Percentiles rank a stretch among this genome's conserved stretches.
Conservation (phyloP, 768 basidiomycete genomes). For the Gyrodon lividus region DNA sequence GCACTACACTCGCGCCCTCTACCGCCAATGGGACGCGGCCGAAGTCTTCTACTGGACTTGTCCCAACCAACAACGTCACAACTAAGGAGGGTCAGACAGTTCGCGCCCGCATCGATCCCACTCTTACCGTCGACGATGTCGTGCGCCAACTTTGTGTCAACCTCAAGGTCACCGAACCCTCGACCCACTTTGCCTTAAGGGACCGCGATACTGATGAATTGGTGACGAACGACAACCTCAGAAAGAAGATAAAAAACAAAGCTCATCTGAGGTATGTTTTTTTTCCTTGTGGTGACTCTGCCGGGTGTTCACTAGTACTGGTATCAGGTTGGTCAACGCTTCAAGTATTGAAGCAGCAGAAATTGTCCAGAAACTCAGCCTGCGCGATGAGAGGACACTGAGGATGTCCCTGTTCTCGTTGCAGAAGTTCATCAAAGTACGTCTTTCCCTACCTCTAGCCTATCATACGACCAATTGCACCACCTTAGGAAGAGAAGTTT, state of each 20-base stretch:
- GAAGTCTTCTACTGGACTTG: slow-evolving; percentile 47
- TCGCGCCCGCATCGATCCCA: slow-evolving; percentile 81
- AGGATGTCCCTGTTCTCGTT: slow-evolving; percentile 73
- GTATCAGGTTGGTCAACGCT: slow-evolving; percentile 69
- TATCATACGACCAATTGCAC: neutral
- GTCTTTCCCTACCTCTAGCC: slow-evolving; percentile 15
- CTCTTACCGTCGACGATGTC: slow-evolving; percentile 81
- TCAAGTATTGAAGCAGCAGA: slow-evolving; percentile 79
- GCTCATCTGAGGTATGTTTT: slow-evolving; percentile 68
- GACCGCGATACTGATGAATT: slow-evolving; percentile 77
- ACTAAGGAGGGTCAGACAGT: slow-evolving; percentile 74
- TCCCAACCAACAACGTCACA: slow-evolving; percentile 84
- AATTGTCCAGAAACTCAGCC: slow-evolving; percentile 64
- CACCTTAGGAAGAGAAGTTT: slow-evolving; percentile 75
- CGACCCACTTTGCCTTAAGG: slow-evolving; percentile 71
- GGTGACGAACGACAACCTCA: slow-evolving; percentile 84
- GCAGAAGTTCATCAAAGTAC: slow-evolving; percentile 75
- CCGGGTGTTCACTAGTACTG: neutral
- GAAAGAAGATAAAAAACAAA: slow-evolving; percentile 77
- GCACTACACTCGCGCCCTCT: slow-evolving; percentile 28
- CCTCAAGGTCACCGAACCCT: slow-evolving; percentile 73
- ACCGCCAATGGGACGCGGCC: slow-evolving; percentile 33
- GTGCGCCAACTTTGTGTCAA: slow-evolving; percentile 80
- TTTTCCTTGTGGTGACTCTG: neutral
- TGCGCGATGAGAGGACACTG: slow-evolving; percentile 57